Evolutionary conservation across 257 asterid species (phyloP).

Genomic region (Hygrophila difformis): DNA sequence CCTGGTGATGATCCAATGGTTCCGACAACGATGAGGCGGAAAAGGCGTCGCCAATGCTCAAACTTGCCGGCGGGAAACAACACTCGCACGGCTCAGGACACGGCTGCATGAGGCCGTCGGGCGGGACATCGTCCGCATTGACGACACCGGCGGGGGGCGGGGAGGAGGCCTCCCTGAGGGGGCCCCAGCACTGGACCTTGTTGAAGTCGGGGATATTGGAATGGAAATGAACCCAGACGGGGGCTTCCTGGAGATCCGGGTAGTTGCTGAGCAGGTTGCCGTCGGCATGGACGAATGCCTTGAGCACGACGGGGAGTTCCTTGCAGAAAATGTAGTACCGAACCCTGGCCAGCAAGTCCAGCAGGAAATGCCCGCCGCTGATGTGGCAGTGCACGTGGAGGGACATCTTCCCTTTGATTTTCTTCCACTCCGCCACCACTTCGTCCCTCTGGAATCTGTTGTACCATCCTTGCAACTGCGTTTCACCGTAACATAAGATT

Average conservation of each 20-base stretch:
- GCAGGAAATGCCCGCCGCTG: conserved; percentile 78
- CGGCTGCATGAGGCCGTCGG: background rate
- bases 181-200: conserved; percentile 78
- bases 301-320: conserved; percentile 87
- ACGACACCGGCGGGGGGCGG: too few species aligned
- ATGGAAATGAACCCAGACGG: conserved; percentile 65
- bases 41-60: too few species aligned
- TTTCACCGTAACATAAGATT: too few species aligned
- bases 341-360: conserved; percentile 56
- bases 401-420: conserved; percentile 79
- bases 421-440: conserved; percentile 96
- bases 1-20: too few species aligned
- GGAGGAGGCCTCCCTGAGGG: conserved; percentile 30
- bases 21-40: too few species aligned
- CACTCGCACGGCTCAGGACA: background rate
- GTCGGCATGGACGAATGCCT: conserved; percentile 73
- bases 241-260: conserved; percentile 54
- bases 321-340: conserved; percentile 80
- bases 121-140: background rate
- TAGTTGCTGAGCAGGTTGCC: conserved; percentile 37
- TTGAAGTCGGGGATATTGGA: conserved; percentile 60
- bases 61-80: background rate
- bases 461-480: conserved; percentile 97
- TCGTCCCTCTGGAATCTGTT: conserved; percentile 83
- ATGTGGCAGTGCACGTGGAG: conserved; percentile 96